Percentiles rank a stretch among this genome's conserved stretches.
Evolutionary conservation across 805 yeast genomes (phyloP).

Genomic region (Suhomyces prunicola): DNA sequence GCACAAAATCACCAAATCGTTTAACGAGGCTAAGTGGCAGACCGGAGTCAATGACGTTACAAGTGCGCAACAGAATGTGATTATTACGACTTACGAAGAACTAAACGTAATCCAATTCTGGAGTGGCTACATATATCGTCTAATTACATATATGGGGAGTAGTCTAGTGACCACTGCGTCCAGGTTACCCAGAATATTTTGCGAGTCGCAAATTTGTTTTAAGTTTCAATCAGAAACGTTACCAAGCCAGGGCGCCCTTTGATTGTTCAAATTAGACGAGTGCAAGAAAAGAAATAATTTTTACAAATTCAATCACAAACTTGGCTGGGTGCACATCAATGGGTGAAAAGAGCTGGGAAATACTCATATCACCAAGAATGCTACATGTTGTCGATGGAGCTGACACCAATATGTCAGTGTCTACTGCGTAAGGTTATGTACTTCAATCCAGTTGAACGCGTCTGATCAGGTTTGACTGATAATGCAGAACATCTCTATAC

Average conservation of each 20-base stretch:
- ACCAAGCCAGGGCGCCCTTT: background rate
- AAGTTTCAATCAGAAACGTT: background rate
- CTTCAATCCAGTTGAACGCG: background rate
- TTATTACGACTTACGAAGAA: background rate
- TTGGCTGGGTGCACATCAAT: background rate
- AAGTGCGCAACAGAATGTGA: background rate
- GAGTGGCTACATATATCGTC: background rate
- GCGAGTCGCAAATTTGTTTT: background rate
- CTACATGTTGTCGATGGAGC: background rate
- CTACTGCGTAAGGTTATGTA: too few species aligned
- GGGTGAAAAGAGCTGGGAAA: background rate
- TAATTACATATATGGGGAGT: background rate
- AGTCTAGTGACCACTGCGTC: background rate
- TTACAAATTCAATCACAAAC: background rate
- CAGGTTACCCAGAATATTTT: background rate
- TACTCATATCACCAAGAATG: too few species aligned
- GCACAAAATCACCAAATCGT: constrained; percentile 2
- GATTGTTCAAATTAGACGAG: background rate
- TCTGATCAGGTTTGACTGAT: background rate
- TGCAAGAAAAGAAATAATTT: background rate
- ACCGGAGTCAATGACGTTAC: background rate
- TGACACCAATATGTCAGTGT: background rate
- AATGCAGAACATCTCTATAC: background rate
- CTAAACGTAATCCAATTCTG: background rate
- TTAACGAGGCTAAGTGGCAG: background rate